phyloP scores from a whole-genome alignment of 768 basidiomycete species.

The Boletales sp. region DNA sequence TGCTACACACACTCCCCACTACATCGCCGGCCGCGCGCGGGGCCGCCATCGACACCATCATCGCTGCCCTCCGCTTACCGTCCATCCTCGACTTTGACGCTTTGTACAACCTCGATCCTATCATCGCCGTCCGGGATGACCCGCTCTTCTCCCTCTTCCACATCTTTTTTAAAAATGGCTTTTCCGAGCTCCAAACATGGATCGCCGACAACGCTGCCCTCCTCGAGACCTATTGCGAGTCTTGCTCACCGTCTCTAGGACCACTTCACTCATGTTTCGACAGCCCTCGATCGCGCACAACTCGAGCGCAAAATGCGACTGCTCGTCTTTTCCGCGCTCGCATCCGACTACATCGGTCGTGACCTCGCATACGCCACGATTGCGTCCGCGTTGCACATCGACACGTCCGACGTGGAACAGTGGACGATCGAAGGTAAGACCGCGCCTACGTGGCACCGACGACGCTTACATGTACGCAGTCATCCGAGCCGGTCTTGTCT shows the following conservation, averaged over 20 bases:
- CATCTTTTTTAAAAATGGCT: slow-evolving; percentile 64
- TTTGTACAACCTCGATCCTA: slow-evolving; percentile 71
- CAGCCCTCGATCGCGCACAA: slow-evolving; percentile 55
- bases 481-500: slow-evolving; percentile 74
- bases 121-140: slow-evolving; percentile 62
- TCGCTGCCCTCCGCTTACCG: slow-evolving; percentile 61
- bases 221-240: slow-evolving; percentile 58
- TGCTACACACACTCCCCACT: slow-evolving; percentile 57
- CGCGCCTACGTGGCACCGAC: not conserved
- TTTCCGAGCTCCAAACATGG: slow-evolving; percentile 65
- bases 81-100: slow-evolving; percentile 77
- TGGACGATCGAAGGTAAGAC: slow-evolving; percentile 82
- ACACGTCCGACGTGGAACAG: slow-evolving; percentile 66
- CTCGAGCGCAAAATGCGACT: slow-evolving; percentile 80
- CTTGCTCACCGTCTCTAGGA: not conserved
- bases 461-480: slow-evolving; percentile 39
- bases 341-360: slow-evolving; percentile 71
- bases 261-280: not conserved
- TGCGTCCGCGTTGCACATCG: slow-evolving; percentile 63
- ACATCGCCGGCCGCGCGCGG: slow-evolving; percentile 47
- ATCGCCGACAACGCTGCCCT: slow-evolving; percentile 42
- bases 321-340: slow-evolving; percentile 70
- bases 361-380: slow-evolving; percentile 71
- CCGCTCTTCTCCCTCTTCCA: slow-evolving; percentile 73
- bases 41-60: slow-evolving; percentile 60